Evolutionary conservation across 2,329 filamentous ascomycete species (phyloP), one percentile per base, ranked within the genome.

Genomic region (Stenocarpella maydis): DNA sequence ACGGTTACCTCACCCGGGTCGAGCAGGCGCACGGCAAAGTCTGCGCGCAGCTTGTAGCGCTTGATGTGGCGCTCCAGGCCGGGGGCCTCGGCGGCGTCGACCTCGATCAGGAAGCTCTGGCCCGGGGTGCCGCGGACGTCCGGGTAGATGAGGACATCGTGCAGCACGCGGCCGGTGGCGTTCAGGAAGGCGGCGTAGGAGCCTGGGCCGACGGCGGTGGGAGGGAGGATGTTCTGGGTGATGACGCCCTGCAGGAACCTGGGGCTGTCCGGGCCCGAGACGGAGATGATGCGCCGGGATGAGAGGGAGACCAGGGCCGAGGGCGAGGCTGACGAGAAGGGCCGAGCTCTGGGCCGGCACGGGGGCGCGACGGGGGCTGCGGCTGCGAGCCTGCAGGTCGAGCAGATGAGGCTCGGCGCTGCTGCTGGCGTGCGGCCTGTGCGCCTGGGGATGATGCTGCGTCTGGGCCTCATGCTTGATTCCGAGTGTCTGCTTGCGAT

Each of bases 111-210:
- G 84, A 92, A 95, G 37, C 85, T 84, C 71, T 84, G 81, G 5
- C 76, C 68, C 75, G 80, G 53, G 31, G 71, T 75, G 39, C 49
- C 75, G 55, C 79, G 76, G 54, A 80, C 76, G 72, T 88, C 82
- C 0, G 90, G 91, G 83, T 97, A 98, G 58, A 99, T 85, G 79
- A 98, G 97, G 65, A 94, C 92, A 81, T 99, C 96, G 82, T 95
- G 88, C 52, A 98, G 83, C 12, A 99, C 87, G 69, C 95, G 88
- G 50, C 96, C 96, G 71, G 89, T 88, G 9, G 95, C 93, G 74
- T 92, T 97, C 50, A 99, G 85, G 76, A 99, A 97, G 0, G 90
- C 93, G 8, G 91, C 86, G 80, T 97, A 98, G 78, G 92, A 90
- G 4, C 89, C 91, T 0, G 82, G 80, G 4, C 28, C 79, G 79